These are phyloP conservation scores for Colletotrichum brevisporum DNA, from an alignment of 2,329 filamentous ascomycete species.

Conservation along the genomic window DNA sequence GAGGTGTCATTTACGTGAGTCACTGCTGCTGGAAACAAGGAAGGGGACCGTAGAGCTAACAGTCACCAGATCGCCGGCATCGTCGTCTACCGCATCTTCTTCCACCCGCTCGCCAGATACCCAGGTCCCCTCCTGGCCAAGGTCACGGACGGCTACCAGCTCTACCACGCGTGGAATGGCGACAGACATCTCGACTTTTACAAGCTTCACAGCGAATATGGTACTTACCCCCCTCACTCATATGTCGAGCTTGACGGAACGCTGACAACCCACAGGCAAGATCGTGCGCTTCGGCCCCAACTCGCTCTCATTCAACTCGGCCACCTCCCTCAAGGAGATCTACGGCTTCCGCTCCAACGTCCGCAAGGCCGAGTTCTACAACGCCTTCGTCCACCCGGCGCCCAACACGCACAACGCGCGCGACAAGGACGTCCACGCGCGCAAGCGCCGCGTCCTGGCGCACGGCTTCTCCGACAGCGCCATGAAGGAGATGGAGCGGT, in stretches of 20 bases:
- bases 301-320: constrained; percentile 82
- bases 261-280: constrained; percentile 57
- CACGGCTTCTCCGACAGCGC: constrained; percentile 79
- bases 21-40: background rate
- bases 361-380: constrained; percentile 80
- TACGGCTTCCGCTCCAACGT: constrained; percentile 76
- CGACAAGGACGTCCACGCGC: constrained; percentile 77
- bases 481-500: constrained; percentile 77
- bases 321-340: constrained; percentile 75
- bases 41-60: constrained; percentile 12
- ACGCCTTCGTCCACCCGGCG: constrained; percentile 78
- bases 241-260: background rate
- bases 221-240: constrained; percentile 52
- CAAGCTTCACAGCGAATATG: constrained; percentile 79
- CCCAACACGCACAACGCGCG: constrained; percentile 82
- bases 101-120: constrained; percentile 76
- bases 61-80: constrained; percentile 54
- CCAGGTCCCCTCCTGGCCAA: constrained; percentile 75
- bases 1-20: constrained; percentile 58
- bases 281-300: constrained; percentile 85
- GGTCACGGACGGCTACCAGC: constrained; percentile 74
- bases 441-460: constrained; percentile 79
- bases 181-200: constrained; percentile 82
- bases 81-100: constrained; percentile 70
- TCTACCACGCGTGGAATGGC: constrained; percentile 82